Evolutionary conservation across 2,329 filamentous ascomycete species (phyloP), one percentile per base, ranked within the genome.

Genomic region (Rachicladosporium sp.): DNA sequence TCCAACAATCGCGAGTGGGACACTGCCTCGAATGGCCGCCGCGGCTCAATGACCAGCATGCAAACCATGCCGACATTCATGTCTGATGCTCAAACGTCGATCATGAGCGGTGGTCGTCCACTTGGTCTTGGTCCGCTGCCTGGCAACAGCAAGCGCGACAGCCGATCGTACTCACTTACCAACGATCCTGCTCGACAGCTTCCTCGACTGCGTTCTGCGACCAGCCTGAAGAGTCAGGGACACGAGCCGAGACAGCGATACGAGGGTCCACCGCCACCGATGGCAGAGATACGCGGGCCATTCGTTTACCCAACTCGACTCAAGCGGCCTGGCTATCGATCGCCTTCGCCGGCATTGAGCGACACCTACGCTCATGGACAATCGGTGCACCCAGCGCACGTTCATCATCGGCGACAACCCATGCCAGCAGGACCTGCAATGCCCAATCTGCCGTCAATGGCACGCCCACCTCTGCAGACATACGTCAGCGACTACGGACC

Each of bases 141-240:
- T 4, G 39, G 35, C 39, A 37, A 29, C 5, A 7, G 23, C 23
- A 23, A 27, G 7, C 30, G 35, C 37, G 59, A 66, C 36, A 60
- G 61, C 37, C 60, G 67, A 8, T 66, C 63, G 1, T 63, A 58
- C 44, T 69, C 66, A 4, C 51, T 66, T 53, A 63, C 59, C 23
- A 42, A 42, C 13, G 2, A 54, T 55, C 55, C 60, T 4, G 46
- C 49, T 10, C 56, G 55, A 34, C 56, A 50, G 34, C 49, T 68
- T 37, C 58, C 63, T 4, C 61, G 57, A 45, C 61, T 65, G 45
- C 59, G 60, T 13, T 70, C 67, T 8, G 53, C 61, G n/a, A 58
- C 59, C 11, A 70, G 63, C 47, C 49, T 69, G 33, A 61, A 66
- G 47, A 59, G 60, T 42, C 58, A 63, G 35, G 63, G 62, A 13